These are phyloP conservation scores for Penstemon eatonii DNA, from an alignment of 257 asterid genomes.

Conservation along the genomic window DNA sequence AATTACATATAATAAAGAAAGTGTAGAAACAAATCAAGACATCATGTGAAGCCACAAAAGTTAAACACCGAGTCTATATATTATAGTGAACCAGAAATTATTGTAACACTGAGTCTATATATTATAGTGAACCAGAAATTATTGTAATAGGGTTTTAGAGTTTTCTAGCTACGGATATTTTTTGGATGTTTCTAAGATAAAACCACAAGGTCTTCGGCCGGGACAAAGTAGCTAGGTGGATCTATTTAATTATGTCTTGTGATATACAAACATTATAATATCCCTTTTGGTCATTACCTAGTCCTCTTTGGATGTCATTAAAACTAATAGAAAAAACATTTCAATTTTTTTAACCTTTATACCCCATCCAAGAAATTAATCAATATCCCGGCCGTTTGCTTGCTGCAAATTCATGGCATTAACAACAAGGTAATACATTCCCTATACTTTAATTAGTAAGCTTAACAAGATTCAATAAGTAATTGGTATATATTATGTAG, in stretches of 20 bases:
- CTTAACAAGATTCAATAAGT: too few relatives aligned
- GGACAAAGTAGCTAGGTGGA: conserved; percentile 11
- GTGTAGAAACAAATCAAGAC: neutral
- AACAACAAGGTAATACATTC: conserved; percentile 14
- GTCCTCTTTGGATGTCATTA: conserved; percentile 3
- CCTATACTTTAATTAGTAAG: too few relatives aligned
- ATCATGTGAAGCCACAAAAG: neutral
- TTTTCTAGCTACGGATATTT: neutral
- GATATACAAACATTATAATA: neutral
- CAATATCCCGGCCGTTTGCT: too few relatives aligned
- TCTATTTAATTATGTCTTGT: neutral
- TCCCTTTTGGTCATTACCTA: neutral
- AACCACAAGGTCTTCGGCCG: conserved; percentile 21
- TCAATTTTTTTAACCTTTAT: neutral
- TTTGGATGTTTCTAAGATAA: conserved; percentile 26
- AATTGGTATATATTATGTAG: too few relatives aligned
- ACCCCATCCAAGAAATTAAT: conserved; percentile 13
- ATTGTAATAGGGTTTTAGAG: neutral
- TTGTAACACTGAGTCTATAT: neutral
- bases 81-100: neutral
- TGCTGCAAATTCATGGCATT: conserved; percentile 27
- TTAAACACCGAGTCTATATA: neutral
- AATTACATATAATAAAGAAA: neutral
- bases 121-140: neutral
- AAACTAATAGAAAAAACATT: conserved; percentile 16